Evolutionary conservation across 2,329 filamentous ascomycete genomes (phyloP).

Genomic region (Botrytis galanthina): DNA sequence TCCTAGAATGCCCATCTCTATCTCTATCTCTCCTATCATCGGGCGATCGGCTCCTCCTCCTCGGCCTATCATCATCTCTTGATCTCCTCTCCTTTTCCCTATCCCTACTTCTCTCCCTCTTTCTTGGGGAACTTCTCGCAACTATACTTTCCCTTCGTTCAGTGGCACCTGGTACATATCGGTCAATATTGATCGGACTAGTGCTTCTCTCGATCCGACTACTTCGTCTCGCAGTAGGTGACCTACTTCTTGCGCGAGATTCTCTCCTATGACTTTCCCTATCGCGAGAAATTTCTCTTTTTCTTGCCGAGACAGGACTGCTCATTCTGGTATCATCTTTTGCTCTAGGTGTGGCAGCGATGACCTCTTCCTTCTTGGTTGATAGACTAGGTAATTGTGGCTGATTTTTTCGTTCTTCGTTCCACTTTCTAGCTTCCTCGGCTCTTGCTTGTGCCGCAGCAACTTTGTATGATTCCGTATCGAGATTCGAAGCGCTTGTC

Average conservation of each 20-base stretch:
- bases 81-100: constrained; percentile 26
- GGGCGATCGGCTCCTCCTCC: constrained; percentile 24
- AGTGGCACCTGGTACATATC: constrained; percentile 36
- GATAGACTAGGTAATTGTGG: constrained; percentile 48
- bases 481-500: constrained; percentile 18
- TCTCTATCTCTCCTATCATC: constrained; percentile 20
- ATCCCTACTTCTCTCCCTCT: constrained; percentile 33
- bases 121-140: constrained; percentile 26
- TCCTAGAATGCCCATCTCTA: constrained; percentile 18
- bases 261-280: constrained; percentile 33
- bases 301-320: constrained; percentile 33
- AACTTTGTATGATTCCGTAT: constrained; percentile 48
- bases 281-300: constrained; percentile 37
- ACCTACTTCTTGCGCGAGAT: constrained; percentile 38
- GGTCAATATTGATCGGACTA: constrained; percentile 38
- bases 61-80: constrained; percentile 22
- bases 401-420: constrained; percentile 58
- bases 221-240: constrained; percentile 31
- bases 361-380: constrained; percentile 24
- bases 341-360: constrained; percentile 23
- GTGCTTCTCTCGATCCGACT: constrained; percentile 37
- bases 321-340: constrained; percentile 26
- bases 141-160: constrained; percentile 31
- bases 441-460: constrained; percentile 62
- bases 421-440: constrained; percentile 60